Percentiles rank a stretch among this genome's conserved stretches.
These are phyloP conservation scores for Epichloe glyceriae DNA, from an alignment of 2,329 filamentous ascomycete genomes.

Conservation along the genomic window DNA sequence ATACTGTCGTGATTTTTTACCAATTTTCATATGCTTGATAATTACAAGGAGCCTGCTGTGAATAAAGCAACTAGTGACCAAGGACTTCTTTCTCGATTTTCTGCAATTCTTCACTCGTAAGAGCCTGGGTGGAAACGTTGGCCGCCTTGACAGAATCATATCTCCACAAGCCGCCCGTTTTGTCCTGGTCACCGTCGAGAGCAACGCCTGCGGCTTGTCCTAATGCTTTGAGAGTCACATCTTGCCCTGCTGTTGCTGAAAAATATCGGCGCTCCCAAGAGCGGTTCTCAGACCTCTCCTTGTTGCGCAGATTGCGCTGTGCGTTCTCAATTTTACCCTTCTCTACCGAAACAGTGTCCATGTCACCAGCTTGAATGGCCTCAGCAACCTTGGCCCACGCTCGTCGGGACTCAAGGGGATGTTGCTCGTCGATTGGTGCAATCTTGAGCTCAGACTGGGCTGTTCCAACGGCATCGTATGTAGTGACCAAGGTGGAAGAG, in stretches of 20 bases:
- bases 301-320: constrained; percentile 60
- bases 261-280: constrained; percentile 84
- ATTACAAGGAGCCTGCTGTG: background rate
- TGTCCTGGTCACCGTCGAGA: constrained; percentile 41
- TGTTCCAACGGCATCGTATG: constrained; percentile 45
- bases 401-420: constrained; percentile 73
- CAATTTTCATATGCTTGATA: background rate
- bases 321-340: constrained; percentile 85
- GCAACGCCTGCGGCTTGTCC: constrained; percentile 34
- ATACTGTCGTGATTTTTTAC: background rate
- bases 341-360: constrained; percentile 64
- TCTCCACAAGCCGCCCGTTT: constrained; percentile 48
- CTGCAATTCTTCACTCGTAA: constrained; percentile 26
- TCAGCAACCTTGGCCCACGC: constrained; percentile 80
- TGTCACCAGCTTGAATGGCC: constrained; percentile 69
- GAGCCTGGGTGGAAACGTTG: constrained; percentile 22
- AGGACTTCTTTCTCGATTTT: constrained; percentile 33
- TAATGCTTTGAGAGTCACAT: constrained; percentile 31
- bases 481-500: constrained; percentile 36
- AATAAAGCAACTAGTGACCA: constrained; percentile 19
- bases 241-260: constrained; percentile 33
- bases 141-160: constrained; percentile 37
- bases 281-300: constrained; percentile 61
- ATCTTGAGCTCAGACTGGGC: constrained; percentile 57
- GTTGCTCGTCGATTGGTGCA: constrained; percentile 63